These are phyloP conservation scores for Leccinum variicolor DNA, from an alignment of 768 basidiomycete genomes.

Conservation along the genomic window DNA sequence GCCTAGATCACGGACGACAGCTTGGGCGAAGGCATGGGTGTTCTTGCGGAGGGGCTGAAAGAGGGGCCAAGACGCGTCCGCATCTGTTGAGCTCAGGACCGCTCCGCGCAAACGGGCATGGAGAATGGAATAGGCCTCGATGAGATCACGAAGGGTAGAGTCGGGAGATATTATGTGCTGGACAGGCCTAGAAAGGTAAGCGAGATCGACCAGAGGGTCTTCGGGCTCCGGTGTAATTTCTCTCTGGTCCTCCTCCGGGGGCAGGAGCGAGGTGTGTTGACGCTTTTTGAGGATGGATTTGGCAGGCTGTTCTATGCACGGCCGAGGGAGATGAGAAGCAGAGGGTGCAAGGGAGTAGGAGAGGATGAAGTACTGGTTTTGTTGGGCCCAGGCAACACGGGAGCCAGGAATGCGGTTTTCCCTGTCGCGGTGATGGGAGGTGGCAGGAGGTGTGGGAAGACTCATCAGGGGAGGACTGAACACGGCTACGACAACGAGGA, in stretches of 20 bases:
- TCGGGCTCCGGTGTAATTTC: slow-evolving; percentile 76
- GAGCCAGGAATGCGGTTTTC: slow-evolving; percentile 41
- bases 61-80: slow-evolving; percentile 63
- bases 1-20: slow-evolving; percentile 65
- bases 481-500: slow-evolving; percentile 13
- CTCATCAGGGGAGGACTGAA: slow-evolving; percentile 28
- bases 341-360: slow-evolving; percentile 28
- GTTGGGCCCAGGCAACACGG: slow-evolving; percentile 51
- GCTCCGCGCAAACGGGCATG: slow-evolving; percentile 57
- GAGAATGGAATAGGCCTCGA: slow-evolving; percentile 72
- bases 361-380: slow-evolving; percentile 46
- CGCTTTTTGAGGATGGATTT: slow-evolving; percentile 72
- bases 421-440: slow-evolving; percentile 56
- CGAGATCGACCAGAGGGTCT: slow-evolving; percentile 58
- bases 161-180: slow-evolving; percentile 50
- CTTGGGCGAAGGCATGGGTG: slow-evolving; percentile 46
- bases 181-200: slow-evolving; percentile 66
- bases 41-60: slow-evolving; percentile 68
- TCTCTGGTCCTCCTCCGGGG: slow-evolving; percentile 44
- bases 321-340: slow-evolving; percentile 25
- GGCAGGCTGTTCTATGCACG: slow-evolving; percentile 42
- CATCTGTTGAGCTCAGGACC: slow-evolving; percentile 43
- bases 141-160: slow-evolving; percentile 53
- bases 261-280: slow-evolving; percentile 31
- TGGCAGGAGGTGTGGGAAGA: slow-evolving; percentile 61